Evolutionary conservation across 2,329 filamentous ascomycete species (phyloP).

Genomic region (Aureobasidium melanogenum): DNA sequence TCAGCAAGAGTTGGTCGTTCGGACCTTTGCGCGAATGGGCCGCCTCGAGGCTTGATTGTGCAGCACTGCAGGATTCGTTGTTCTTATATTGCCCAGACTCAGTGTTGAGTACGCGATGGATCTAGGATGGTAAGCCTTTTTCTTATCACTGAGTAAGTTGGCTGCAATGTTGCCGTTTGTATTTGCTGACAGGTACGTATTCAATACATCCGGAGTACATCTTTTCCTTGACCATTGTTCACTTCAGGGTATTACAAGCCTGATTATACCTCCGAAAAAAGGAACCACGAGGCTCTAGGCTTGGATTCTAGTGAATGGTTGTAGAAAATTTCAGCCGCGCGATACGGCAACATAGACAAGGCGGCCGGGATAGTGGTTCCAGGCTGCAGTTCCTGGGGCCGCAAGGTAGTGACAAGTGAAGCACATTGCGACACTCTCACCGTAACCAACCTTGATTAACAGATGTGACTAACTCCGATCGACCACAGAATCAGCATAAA

Average conservation of each 20-base stretch:
- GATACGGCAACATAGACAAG: not conserved
- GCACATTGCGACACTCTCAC: not conserved
- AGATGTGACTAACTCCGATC: not conserved
- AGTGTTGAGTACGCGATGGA: not conserved
- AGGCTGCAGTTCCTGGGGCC: not conserved
- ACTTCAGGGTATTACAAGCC: not conserved
- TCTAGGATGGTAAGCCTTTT: not conserved
- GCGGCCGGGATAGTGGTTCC: not conserved
- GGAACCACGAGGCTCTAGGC: not conserved
- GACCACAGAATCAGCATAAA: not conserved
- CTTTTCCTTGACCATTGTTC: not conserved
- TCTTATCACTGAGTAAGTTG: not conserved
- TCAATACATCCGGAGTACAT: not conserved
- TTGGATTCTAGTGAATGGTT: not conserved
- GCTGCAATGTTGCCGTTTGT: not conserved
- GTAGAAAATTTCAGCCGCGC: not conserved
- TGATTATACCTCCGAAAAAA: not conserved
- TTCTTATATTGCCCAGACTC: not conserved
- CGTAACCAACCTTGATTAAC: not conserved
- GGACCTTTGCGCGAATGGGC: not conserved
- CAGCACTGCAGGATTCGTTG: not conserved
- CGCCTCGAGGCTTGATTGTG: not conserved
- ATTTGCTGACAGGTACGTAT: slow-evolving; percentile 1
- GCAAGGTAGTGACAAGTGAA: not conserved
- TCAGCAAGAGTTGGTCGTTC: not conserved